A percentile compares a stretch with the other conserved stretches of the same genome.
phyloP scores from a whole-genome alignment of 2,329 filamentous ascomycete genomes.

The Curvularia hawaiiensis region DNA sequence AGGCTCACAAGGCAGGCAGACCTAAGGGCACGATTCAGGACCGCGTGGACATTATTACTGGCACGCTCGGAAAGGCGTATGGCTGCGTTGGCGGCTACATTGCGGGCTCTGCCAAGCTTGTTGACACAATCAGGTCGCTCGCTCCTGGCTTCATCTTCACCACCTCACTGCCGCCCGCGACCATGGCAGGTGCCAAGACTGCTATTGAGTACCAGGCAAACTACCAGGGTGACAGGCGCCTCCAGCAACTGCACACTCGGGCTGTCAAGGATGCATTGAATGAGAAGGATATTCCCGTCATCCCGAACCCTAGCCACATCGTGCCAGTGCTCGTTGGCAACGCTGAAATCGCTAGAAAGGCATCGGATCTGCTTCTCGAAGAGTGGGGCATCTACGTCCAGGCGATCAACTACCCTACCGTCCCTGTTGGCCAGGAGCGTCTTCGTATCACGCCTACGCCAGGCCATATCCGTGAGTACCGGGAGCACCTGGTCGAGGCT shows the following conservation, averaged over 20 bases:
- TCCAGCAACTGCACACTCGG: constrained; percentile 95
- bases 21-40: constrained; percentile 89
- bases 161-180: constrained; percentile 91
- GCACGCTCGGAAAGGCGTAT: constrained; percentile 95
- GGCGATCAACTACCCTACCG: constrained; percentile 98
- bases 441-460: constrained; percentile 96
- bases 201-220: constrained; percentile 94
- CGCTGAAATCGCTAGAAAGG: constrained; percentile 87
- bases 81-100: constrained; percentile 98
- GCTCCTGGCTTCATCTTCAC: constrained; percentile 99
- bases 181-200: constrained; percentile 90
- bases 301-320: constrained; percentile 97
- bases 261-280: constrained; percentile 86
- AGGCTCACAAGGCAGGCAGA: constrained; percentile 76
- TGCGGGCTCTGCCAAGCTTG: constrained; percentile 81
- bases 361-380: constrained; percentile 87
- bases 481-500: constrained; percentile 82
- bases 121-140: constrained; percentile 92
- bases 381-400: constrained; percentile 97
- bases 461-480: constrained; percentile 83
- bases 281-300: constrained; percentile 87
- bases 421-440: constrained; percentile 96
- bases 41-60: constrained; percentile 96
- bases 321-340: constrained; percentile 93
- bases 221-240: constrained; percentile 82